Base-by-base conservation (phyloP, 495 filamentous ascomycete species). In the Glonium stellatum region DNA sequence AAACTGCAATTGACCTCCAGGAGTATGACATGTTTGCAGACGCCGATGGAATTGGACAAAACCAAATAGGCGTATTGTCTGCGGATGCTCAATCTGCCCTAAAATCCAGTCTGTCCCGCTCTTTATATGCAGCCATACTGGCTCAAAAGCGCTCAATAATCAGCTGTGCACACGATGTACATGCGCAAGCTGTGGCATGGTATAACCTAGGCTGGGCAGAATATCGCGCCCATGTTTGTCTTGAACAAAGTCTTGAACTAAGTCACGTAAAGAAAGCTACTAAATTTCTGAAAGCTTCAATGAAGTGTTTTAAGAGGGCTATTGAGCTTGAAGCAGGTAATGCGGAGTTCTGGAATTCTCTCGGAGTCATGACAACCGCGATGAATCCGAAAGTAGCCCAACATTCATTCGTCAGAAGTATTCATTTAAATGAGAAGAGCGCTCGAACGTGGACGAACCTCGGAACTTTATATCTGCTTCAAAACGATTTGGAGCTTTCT, bases 181-280 rank as follows among this genome's bases (percentile, higher is more conserved):
- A 97, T 70, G 90, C 92, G n/a, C 92, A 95, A 72, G 89, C 93
- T 8, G 88, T 97, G 31, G 89, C 91, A 0, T 95, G 92, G 81
- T 99, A 92, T 71, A 99, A 99, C 68, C 78, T 99, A 19, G 93
- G 95, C 23, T 96, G 90, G 86, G 87, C 89, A 4, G 93, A 99
- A 72, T 85, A 93, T 69, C 81, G 85, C 48, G 85, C 90, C 10
- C 89, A 92, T 67, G 76, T 77, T 27, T 87, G 81, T 68, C 72
- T 86, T 8, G 77, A 80, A 9, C 66, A 79, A 9, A 76, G 76
- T 36, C 65, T 23, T 8, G 48, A 54, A 44, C 22, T 51, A 23
- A 42, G 55, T 0, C 18, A 54, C 69, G 73, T 69, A 59, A 76
- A 81, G 62, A 67, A 77, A 1, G 56, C 73, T 1, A 82, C 79